Percentiles rank a stretch among this genome's conserved stretches.
These are phyloP conservation scores for Protomyces pachydermus DNA, from an alignment of 1,139 yeast species.

Conservation along the genomic window DNA sequence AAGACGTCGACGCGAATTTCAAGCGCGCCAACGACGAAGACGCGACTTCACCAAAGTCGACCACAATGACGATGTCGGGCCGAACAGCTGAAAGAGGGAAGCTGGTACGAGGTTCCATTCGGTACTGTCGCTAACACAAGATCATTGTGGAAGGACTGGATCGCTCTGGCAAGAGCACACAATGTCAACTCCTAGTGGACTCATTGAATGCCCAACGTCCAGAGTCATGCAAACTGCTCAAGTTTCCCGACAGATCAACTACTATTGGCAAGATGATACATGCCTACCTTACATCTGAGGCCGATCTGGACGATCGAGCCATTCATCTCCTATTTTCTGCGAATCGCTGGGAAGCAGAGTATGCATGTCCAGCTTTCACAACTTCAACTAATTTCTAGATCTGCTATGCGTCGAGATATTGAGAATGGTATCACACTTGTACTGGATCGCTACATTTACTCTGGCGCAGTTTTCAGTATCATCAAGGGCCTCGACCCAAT, in stretches of 20 bases:
- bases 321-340: constrained; percentile 88
- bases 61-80: neutral
- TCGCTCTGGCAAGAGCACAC: constrained; percentile 92
- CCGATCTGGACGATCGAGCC: constrained; percentile 55
- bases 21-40: neutral
- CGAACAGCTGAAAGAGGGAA: neutral
- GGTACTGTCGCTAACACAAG: constrained; percentile 54
- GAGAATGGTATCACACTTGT: constrained; percentile 56
- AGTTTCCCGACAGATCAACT: constrained; percentile 86
- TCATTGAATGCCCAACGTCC: neutral
- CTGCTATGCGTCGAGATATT: neutral
- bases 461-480: constrained; percentile 87
- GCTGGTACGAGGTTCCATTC: neutral
- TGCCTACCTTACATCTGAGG: constrained; percentile 51
- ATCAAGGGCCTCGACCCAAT: constrained; percentile 69
- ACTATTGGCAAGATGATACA: constrained; percentile 74
- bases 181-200: constrained; percentile 50
- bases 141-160: constrained; percentile 90
- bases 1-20: neutral
- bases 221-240: constrained; percentile 35
- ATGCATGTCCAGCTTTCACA: constrained; percentile 41
- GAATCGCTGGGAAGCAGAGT: constrained; percentile 75
- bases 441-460: constrained; percentile 81
- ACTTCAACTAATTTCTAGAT: neutral
- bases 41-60: neutral